Evolutionary conservation across 768 basidiomycete genomes (phyloP).

Genomic region (Tricholoma hemisulphureum): DNA sequence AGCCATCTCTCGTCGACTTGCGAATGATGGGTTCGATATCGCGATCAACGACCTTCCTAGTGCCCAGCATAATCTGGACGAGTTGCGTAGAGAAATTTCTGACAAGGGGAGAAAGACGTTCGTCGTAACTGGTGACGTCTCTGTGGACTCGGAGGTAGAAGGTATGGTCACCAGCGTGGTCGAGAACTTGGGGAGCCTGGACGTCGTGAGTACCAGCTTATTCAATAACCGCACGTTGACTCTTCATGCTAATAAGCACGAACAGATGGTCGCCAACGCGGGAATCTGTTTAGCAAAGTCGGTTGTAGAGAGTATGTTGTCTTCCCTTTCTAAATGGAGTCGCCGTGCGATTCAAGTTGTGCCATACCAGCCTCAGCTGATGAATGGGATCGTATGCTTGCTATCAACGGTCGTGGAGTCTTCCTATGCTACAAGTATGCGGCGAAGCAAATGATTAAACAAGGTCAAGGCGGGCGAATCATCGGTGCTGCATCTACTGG

Average conservation of each 20-base stretch:
- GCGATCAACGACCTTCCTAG: constrained; percentile 35
- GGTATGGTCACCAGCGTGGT: constrained; percentile 21
- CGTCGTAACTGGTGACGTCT: constrained; percentile 19
- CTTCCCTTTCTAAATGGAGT: not conserved
- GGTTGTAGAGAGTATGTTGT: constrained; percentile 11
- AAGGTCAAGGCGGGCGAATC: constrained; percentile 41
- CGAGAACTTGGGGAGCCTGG: constrained; percentile 22
- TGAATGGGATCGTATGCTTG: constrained; percentile 25
- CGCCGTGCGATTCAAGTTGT: not conserved
- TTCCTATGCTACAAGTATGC: constrained; percentile 39
- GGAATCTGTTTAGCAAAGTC: constrained; percentile 15
- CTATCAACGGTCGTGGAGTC: constrained; percentile 31
- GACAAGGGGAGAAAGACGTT: constrained; percentile 11
- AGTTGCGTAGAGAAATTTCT: constrained; percentile 18
- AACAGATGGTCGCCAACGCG: constrained; percentile 35
- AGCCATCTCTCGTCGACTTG: constrained; percentile 11
- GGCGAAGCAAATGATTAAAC: constrained; percentile 37
- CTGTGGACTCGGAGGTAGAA: constrained; percentile 21
- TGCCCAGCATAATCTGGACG: not conserved
- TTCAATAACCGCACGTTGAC: not conserved
- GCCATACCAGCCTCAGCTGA: constrained; percentile 14
- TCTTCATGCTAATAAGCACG: not conserved
- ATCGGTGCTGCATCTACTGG: constrained; percentile 39
- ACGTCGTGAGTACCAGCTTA: constrained; percentile 25
- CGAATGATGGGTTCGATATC: constrained; percentile 13